A percentile compares a stretch with the other conserved stretches of the same genome.
phyloP scores from a whole-genome alignment of 495 filamentous ascomycete genomes.

The Tricharina praecox region DNA sequence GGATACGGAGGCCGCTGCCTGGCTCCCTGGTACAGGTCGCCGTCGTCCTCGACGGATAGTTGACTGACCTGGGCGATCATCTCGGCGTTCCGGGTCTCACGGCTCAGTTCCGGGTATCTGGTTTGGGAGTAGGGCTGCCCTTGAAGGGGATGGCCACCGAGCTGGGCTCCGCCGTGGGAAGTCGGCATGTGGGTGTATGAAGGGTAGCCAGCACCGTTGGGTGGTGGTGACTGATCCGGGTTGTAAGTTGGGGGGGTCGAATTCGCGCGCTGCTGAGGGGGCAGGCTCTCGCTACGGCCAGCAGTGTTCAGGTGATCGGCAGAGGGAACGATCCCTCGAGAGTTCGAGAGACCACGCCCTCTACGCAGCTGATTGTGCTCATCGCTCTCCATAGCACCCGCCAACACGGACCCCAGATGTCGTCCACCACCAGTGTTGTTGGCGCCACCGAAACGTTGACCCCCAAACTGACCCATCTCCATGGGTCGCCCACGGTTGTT shows the following conservation, averaged over 20 bases:
- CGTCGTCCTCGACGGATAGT: conserved; percentile 21
- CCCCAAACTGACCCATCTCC: conserved; percentile 24
- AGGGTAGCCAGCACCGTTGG: conserved; percentile 17
- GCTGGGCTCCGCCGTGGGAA: conserved; percentile 11
- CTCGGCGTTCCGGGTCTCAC: conserved; percentile 29
- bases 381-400: conserved; percentile 19
- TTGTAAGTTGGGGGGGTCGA: conserved; percentile 25
- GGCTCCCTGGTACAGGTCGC: conserved; percentile 8
- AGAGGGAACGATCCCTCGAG: conserved; percentile 16
- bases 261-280: conserved; percentile 23
- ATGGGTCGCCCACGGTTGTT: conserved; percentile 16
- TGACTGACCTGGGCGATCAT: conserved; percentile 20
- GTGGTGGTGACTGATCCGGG: conserved; percentile 20
- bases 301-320: conserved; percentile 20
- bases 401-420: conserved; percentile 17
- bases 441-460: conserved; percentile 2
- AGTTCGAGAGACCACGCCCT: conserved; percentile 23
- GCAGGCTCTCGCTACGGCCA: conserved; percentile 24
- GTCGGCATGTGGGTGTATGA: conserved; percentile 23
- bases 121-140: conserved; percentile 18
- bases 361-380: conserved; percentile 20
- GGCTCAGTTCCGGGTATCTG: conserved; percentile 27
- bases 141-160: conserved; percentile 13
- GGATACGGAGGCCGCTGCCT: conserved; percentile 1
- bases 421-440: conserved; percentile 10